Evolutionary conservation across 257 asterid genomes (phyloP).

Genomic region (Linderniella brevidens): DNA sequence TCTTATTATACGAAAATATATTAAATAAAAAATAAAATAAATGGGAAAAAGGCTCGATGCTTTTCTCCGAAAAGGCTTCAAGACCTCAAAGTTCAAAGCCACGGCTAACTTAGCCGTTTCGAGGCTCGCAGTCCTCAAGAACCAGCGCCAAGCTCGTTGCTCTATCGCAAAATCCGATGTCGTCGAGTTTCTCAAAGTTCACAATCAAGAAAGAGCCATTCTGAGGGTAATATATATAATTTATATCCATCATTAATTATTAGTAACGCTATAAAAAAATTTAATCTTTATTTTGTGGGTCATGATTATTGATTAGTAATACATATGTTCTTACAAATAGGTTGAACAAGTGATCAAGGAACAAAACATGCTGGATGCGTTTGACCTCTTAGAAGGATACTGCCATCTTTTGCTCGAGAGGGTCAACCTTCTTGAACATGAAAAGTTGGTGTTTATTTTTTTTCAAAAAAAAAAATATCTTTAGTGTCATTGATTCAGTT

Average conservation of each 20-base stretch:
- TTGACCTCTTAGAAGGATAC: slow-evolving; percentile 45
- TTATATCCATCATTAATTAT: no score
- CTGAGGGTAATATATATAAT: no score
- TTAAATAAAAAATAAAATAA: not conserved
- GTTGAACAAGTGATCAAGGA: slow-evolving; percentile 85
- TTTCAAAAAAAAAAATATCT: not conserved
- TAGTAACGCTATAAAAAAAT: no score
- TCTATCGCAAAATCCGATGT: slow-evolving; percentile 60
- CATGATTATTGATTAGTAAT: not conserved
- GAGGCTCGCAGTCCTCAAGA: slow-evolving; percentile 47
- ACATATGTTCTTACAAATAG: slow-evolving; percentile 10
- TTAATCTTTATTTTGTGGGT: not conserved
- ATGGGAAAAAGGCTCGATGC: slow-evolving; percentile 79
- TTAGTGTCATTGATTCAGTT: not conserved
- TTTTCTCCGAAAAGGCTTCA: slow-evolving; percentile 31
- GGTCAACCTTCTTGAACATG: slow-evolving; percentile 37
- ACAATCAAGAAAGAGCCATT: slow-evolving; percentile 62
- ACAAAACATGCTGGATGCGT: slow-evolving; percentile 75
- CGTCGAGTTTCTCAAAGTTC: slow-evolving; percentile 34
- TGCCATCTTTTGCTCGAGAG: slow-evolving; percentile 49
- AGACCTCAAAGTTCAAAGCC: slow-evolving; percentile 29
- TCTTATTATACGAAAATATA: not conserved
- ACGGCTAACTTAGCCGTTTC: slow-evolving; percentile 39
- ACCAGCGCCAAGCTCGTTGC: slow-evolving; percentile 58
- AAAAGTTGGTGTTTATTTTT: slow-evolving; percentile 25